Evolutionary conservation across 495 filamentous ascomycete genomes (phyloP), one percentile per base, ranked within the genome.

Genomic region (Xylaria bambusicola): DNA sequence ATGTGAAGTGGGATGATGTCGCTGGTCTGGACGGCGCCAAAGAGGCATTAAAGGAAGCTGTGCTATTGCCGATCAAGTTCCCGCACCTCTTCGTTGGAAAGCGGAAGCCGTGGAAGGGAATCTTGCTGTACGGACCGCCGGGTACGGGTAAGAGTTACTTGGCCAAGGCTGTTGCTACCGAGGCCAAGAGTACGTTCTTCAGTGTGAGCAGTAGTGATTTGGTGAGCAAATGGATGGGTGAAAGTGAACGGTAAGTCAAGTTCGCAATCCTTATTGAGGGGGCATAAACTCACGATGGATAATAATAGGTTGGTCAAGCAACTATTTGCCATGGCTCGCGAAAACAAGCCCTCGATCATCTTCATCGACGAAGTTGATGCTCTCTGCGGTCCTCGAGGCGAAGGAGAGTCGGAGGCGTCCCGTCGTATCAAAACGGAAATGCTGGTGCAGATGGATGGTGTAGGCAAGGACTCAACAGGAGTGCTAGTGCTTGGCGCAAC

Each of bases 351-450:
- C 0, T 92, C 92, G 6, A 98, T 99, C 69, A 97, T 99, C 73
- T 99, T 99, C 77, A 98, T 99, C 72, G 94, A 99, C 73, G 94
- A 99, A 75, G 91, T 99, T 65, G 94, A 99, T 71, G 94, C 94
- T 3, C 84, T 99, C 23, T 98, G 95, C 68, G 94, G 95, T 1
- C 93, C 94, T 2, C 85, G 94, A 65, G 95, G 95, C 59, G 94
- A 99, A 80, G 94, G 94, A 67, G 94, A 99, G 76, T 96, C 91
- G 1, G 94, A 99, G 80, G 94, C 94, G 1, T 97, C 92, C 24
- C 85, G 94, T 53, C 88, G 94, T 64, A 98, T 99, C 76, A 99
- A 99, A 72, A 99, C 94, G 15, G 94, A 99, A 72, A 85, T 99
- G 72, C 83, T 99, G 18, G 95, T 99, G 13, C 94, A 99, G 70